Percentiles rank a stretch among this genome's conserved stretches.
These are phyloP conservation scores for Mucor sp. DNA, from an alignment of 371 early-diverging fungal species.

Conservation along the genomic window DNA sequence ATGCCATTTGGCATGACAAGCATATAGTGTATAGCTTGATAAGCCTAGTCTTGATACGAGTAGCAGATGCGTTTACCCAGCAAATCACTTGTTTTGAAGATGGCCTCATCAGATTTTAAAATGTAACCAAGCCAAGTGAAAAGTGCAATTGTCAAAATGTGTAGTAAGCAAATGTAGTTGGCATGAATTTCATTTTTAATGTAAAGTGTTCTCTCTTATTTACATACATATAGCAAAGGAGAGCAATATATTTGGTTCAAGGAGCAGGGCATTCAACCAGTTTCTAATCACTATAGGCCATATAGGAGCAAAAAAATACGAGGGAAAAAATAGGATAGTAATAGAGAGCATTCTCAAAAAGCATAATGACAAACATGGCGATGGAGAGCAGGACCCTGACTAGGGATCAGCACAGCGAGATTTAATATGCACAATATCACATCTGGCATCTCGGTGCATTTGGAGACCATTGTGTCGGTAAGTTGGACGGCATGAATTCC, in stretches of 20 bases:
- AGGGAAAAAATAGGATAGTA: background rate
- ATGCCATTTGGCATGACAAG: background rate
- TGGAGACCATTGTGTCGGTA: background rate
- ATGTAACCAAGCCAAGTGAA: background rate
- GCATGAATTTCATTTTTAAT: constrained; percentile 4
- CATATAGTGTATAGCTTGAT: background rate
- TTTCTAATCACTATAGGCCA: background rate
- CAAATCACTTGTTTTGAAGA: background rate
- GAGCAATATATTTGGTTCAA: background rate
- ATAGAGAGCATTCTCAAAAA: background rate
- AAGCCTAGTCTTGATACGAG: background rate
- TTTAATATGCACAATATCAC: background rate
- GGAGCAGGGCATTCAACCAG: background rate
- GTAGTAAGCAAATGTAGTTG: background rate
- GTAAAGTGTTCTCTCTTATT: background rate
- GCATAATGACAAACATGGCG: background rate
- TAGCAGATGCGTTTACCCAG: background rate
- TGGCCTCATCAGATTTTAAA: background rate
- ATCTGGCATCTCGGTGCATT: background rate
- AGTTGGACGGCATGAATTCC: background rate
- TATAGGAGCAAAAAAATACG: background rate
- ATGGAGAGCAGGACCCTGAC: background rate
- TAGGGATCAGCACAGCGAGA: background rate
- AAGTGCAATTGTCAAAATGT: background rate
- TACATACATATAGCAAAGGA: background rate